Evolutionary conservation across 2,329 filamentous ascomycete species (phyloP).

Genomic region (Lojkania enalia): DNA sequence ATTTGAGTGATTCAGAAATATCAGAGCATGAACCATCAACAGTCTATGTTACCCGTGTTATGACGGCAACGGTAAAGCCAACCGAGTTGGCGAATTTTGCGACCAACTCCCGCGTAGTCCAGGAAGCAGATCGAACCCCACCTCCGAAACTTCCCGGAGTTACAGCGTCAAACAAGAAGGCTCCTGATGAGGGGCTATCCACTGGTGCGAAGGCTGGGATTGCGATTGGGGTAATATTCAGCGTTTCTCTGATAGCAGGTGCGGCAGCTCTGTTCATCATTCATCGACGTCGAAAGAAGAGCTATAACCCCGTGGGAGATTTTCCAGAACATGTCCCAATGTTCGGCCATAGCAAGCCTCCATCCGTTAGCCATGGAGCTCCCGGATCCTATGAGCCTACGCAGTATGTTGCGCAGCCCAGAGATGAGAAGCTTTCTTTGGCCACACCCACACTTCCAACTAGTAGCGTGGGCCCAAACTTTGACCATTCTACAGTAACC

Average conservation of each 20-base stretch:
- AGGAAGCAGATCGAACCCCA: conserved; percentile 7
- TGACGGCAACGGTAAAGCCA: conserved; percentile 1
- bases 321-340: too few species aligned
- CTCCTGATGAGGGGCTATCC: conserved; percentile 1
- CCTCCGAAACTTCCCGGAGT: conserved; percentile 6
- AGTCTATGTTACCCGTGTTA: conserved; percentile 4
- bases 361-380: too few species aligned
- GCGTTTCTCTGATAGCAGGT: not conserved
- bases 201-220: conserved; percentile 10
- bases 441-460: too few species aligned
- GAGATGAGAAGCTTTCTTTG: too few species aligned
- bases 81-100: too few species aligned
- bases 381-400: too few species aligned
- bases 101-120: conserved; percentile 5
- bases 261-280: conserved; percentile 5
- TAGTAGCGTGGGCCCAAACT: too few species aligned
- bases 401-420: too few species aligned
- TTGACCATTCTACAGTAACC: too few species aligned
- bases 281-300: conserved; percentile 3
- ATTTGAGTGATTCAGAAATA: too few species aligned
- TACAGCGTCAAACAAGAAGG: not conserved
- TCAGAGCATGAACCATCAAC: not conserved
- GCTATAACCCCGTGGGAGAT: conserved; percentile 1
- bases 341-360: too few species aligned
- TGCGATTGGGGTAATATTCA: conserved; percentile 2